Evolutionary conservation across 2,329 filamentous ascomycete genomes (phyloP), one percentile per base, ranked within the genome.

Genomic region (Phyllosticta citrichinensis): DNA sequence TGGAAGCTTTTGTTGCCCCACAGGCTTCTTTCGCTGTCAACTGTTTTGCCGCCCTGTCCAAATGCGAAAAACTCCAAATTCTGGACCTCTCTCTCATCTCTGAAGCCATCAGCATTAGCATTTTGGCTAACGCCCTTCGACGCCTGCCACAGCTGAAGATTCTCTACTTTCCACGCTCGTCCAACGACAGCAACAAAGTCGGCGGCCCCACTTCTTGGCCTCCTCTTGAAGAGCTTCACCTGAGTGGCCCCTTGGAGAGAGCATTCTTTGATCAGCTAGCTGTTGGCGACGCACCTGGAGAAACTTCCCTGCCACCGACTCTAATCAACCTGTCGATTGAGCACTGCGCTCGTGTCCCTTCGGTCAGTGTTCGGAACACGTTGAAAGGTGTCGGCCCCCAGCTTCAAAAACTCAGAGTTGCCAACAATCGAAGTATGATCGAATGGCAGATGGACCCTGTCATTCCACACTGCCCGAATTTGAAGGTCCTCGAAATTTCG

Each of bases 1-100:
- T 87, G 19, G 74, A 80, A 63, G 69, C 72, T n/a, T 85, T 86
- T 67, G 69, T 80, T 55, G 82, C 83, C 0, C 84, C 84, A 1
- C 80, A 81, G 62, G 76, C 80, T 4, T 80, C 79, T 3, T 86
- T 86, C 65, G 79, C 79, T 2, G 70, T 81, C 57, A 83, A 83
- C 63, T 81, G 80, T 67, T 79, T 85, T 64, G 77, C 82, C 2
- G 76, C 80, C 2, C 68, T 87, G 20, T 77, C 78, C 2, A 85
- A 85, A 71, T 84, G 82, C 68, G 64, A 65, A 5, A 73, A 76
- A 0, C 73, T 87, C 4, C 71, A 71, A 10, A 63, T 74, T 2
- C 72, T 86, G 17, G 80, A 85, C 65, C 71, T 86, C 6, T 77
- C 75, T 4, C 74, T 82, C 2, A 78, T 85, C 6, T 75, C 72